Base-by-base conservation (phyloP, 2,329 filamentous ascomycete species). In the Elsinoe arachidis region DNA sequence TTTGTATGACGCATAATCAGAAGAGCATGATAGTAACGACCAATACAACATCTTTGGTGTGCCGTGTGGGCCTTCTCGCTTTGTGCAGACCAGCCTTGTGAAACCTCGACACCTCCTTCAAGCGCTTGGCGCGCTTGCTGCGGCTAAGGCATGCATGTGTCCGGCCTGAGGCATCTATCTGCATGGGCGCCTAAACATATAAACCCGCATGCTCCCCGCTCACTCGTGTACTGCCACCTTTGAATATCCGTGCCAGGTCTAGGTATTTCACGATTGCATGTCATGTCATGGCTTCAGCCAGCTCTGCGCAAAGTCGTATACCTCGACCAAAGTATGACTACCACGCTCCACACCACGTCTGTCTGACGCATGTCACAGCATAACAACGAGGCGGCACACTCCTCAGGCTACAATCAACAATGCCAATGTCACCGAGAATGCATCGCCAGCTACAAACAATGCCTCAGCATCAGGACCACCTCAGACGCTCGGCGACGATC, bases 221-320 rank as follows among this genome's bases (percentile, higher is more conserved):
- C 7, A 2, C 26, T 30, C 26, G 26, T 30, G 3, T 7, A 30
- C 26, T 30, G 3, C 6, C 23, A 6, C 6, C 23, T 6, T 26
- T 26, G 23, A 26, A 3, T 6, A 3, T 26, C 6, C 6, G 23
- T 26, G 23, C 23, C 23, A 26, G 23, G 6, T 26, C 3, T 6
- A 26, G 23, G 23, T 6, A 26, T 26, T 26, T 26, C 23, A 26
- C 6, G 6, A 26, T 43, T 43, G 26, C 43, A 47, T 33, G 3
- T 14, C 26, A 26, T 34, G 44, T 14, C 12, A 47, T 47, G 44
- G 44, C 21, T 23, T 47, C 26, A 14, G 12, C 11, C 26, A 21
- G 26, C n/a, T 47, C 44, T 33, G 44, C 12, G 44, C 11, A 15
- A 51, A 51, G 46, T 30, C 46, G 46, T 51, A 51, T 51, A 17